Evolutionary conservation across 208 protist genomes (phyloP).

Genomic region (Trypanosoma mega): DNA sequence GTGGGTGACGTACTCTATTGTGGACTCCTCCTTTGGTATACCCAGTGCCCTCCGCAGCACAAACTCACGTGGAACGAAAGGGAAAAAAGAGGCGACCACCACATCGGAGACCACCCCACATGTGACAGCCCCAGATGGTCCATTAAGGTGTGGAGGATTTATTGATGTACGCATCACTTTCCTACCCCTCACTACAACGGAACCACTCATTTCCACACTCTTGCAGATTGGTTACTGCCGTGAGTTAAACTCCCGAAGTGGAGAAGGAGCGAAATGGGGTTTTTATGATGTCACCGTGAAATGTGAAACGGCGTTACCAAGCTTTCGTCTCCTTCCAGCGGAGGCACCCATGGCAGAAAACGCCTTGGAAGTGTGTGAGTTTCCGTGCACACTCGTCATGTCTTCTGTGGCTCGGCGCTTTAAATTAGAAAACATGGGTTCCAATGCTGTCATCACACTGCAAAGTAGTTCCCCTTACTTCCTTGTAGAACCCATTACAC

Average conservation of each 20-base stretch:
- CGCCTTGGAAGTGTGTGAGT: constrained; percentile 19
- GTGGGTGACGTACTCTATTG: constrained; percentile 58
- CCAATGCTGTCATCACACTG: constrained; percentile 55
- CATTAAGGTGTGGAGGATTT: constrained; percentile 76
- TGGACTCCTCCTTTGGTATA: constrained; percentile 36
- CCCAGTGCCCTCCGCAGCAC: constrained; percentile 34
- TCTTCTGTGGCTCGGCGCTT: constrained; percentile 34
- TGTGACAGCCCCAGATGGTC: constrained; percentile 8
- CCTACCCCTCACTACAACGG: constrained; percentile 44
- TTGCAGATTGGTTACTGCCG: constrained; percentile 70
- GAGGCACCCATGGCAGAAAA: neutral
- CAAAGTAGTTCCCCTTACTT: constrained; percentile 61
- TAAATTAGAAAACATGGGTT: constrained; percentile 78
- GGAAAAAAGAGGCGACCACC: too few species aligned
- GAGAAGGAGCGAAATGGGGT: constrained; percentile 71
- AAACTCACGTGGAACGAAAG: too few species aligned
- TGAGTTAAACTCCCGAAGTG: constrained; percentile 68
- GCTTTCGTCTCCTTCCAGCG: constrained; percentile 44
- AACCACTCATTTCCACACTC: constrained; percentile 38
- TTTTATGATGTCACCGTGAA: constrained; percentile 63
- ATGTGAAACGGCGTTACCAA: constrained; percentile 61
- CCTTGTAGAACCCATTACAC: constrained; percentile 25
- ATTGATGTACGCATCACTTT: constrained; percentile 78
- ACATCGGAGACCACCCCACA: neutral
- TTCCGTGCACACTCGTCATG: constrained; percentile 68